phyloP scores from a whole-genome alignment of 768 basidiomycete species.

The Tubosaeta brunneosetosa region DNA sequence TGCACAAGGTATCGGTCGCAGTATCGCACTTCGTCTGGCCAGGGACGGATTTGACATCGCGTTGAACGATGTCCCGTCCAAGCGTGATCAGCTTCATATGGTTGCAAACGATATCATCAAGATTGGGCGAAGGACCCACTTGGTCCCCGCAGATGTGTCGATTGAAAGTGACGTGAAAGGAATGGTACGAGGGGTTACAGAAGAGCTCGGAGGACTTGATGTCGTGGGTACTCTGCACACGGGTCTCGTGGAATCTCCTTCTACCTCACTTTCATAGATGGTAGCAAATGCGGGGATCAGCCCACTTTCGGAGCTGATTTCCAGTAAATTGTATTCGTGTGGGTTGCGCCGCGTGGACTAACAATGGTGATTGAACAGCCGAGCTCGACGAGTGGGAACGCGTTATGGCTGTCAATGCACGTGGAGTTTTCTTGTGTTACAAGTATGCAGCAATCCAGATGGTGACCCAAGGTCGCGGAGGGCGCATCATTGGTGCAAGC shows the following conservation, averaged over 20 bases:
- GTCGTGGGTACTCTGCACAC: constrained; percentile 34
- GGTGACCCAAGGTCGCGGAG: constrained; percentile 48
- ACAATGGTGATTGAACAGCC: not conserved
- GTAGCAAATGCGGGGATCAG: constrained; percentile 25
- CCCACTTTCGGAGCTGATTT: not conserved
- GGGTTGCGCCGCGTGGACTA: not conserved
- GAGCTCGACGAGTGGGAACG: constrained; percentile 38
- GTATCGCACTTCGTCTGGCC: constrained; percentile 32
- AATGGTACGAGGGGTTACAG: constrained; percentile 32
- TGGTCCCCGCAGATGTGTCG: constrained; percentile 38
- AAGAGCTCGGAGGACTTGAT: constrained; percentile 41
- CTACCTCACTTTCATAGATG: constrained; percentile 15
- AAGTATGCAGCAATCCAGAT: constrained; percentile 63
- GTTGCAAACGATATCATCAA: constrained; percentile 28
- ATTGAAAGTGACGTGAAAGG: constrained; percentile 38
- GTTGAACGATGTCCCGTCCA: constrained; percentile 29
- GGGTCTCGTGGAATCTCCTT: not conserved
- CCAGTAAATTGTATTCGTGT: constrained; percentile 1
- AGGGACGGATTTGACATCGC: constrained; percentile 30
- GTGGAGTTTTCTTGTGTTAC: constrained; percentile 58
- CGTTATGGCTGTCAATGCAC: constrained; percentile 47
- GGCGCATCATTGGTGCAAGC: constrained; percentile 50
- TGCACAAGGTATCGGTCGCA: constrained; percentile 25
- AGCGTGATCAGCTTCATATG: constrained; percentile 24
- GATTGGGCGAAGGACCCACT: constrained; percentile 23